Percentiles rank a stretch among this genome's conserved stretches.
phyloP scores from a whole-genome alignment of 1,284 basidiomycete species.

The Ceratobasidium sp. region DNA sequence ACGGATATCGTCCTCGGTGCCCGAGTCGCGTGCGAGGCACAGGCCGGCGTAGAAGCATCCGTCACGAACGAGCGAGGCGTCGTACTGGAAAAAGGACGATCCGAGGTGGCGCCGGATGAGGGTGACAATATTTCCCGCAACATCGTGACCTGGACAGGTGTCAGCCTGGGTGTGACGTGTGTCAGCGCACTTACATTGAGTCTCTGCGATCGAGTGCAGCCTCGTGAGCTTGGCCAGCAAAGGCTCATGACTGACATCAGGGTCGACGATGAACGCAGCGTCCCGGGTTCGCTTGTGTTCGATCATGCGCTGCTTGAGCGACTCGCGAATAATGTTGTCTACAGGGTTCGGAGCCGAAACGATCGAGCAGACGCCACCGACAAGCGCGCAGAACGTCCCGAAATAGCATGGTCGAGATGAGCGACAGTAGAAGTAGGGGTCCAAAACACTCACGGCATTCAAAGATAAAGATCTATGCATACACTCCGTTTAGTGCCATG shows the following conservation, averaged over 20 bases:
- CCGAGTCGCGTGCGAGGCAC: constrained; percentile 60
- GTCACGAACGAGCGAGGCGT: constrained; percentile 79
- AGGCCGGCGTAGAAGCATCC: constrained; percentile 81
- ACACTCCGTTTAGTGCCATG: neutral
- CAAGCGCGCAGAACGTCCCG: constrained; percentile 13
- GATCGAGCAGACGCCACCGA: constrained; percentile 19
- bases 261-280: constrained; percentile 44
- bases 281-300: constrained; percentile 40
- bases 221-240: constrained; percentile 50
- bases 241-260: constrained; percentile 40
- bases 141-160: constrained; percentile 47
- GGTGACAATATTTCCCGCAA: constrained; percentile 63
- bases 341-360: constrained; percentile 15
- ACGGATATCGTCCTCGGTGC: constrained; percentile 70
- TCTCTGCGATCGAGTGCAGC: constrained; percentile 61
- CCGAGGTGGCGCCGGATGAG: constrained; percentile 67
- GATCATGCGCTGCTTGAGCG: constrained; percentile 36
- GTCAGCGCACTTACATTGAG: constrained; percentile 53
- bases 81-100: constrained; percentile 74
- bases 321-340: constrained; percentile 39
- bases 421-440: neutral
- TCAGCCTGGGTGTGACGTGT: constrained; percentile 43
- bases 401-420: neutral
- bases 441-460: constrained; percentile 76
- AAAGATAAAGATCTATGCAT: constrained; percentile 70